Evolutionary conservation across 345 rosid genomes (phyloP).

Genomic region (Lepidium africanum): DNA sequence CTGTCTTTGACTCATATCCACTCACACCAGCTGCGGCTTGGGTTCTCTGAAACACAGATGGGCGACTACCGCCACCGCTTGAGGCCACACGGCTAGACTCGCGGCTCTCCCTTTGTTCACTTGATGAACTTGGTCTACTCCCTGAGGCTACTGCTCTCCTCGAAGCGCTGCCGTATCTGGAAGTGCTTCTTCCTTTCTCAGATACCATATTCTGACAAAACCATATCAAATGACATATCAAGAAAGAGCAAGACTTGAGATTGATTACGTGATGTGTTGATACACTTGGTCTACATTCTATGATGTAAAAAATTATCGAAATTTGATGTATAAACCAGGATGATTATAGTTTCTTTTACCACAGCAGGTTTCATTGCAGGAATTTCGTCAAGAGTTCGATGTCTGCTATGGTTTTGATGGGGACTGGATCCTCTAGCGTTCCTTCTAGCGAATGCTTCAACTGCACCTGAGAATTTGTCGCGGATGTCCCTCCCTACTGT

Average conservation of each 20-base stretch:
- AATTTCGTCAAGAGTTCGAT: slow-evolving; percentile 43
- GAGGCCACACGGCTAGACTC: slow-evolving; percentile 48
- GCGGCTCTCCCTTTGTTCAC: slow-evolving; percentile 51
- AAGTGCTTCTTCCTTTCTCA: slow-evolving; percentile 44
- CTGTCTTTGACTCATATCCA: slow-evolving; percentile 45
- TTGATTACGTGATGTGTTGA: neutral
- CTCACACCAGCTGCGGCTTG: slow-evolving; percentile 34
- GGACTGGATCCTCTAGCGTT: slow-evolving; percentile 43
- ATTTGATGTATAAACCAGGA: neutral
- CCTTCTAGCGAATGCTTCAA: slow-evolving; percentile 63
- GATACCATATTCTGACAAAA: slow-evolving; percentile 42
- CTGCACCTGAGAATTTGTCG: slow-evolving; percentile 69
- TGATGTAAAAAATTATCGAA: neutral
- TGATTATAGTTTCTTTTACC: slow-evolving; percentile 9
- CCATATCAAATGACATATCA: neutral
- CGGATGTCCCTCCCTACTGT: slow-evolving; percentile 59
- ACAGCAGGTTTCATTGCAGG: slow-evolving; percentile 53
- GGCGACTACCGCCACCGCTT: slow-evolving; percentile 45
- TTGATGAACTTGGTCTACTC: slow-evolving; percentile 70
- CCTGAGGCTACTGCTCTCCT: slow-evolving; percentile 57
- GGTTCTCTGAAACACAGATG: slow-evolving; percentile 53
- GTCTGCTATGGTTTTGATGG: slow-evolving; percentile 43
- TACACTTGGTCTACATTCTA: neutral
- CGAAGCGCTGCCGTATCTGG: slow-evolving; percentile 70
- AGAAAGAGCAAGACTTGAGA: neutral